Conservation (phyloP, 83 land plant species). For the Picea mariana region DNA sequence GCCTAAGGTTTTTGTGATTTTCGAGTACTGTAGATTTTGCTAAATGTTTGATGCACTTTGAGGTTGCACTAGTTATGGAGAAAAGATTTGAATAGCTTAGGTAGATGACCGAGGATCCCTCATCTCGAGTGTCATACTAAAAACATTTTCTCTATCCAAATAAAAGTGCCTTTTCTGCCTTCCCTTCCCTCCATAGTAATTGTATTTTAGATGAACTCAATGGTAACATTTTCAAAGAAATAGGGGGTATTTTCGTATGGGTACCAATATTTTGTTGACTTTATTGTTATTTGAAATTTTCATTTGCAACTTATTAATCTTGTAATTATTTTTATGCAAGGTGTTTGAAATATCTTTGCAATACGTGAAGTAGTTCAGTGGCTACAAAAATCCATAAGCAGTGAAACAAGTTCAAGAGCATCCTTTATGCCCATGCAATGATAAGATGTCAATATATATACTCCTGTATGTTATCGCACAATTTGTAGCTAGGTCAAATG, state of each 20-base stretch:
- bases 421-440: constrained; percentile 27
- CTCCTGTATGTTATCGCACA: too few relatives aligned
- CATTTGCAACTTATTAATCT: neutral
- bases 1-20: too few relatives aligned
- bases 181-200: neutral
- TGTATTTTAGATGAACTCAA: neutral
- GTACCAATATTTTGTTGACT: neutral
- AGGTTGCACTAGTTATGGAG: constrained; percentile 81
- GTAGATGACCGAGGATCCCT: constrained; percentile 72
- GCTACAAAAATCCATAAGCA: constrained; percentile 89
- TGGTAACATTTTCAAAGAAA: neutral
- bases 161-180: neutral
- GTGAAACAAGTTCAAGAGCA: constrained; percentile 98
- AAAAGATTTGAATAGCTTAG: constrained; percentile 76
- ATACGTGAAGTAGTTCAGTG: constrained; percentile 92
- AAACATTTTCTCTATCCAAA: constrained; percentile 1
- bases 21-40: constrained; percentile 13
- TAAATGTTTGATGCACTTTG: constrained; percentile 79
- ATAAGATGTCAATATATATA: too few relatives aligned
- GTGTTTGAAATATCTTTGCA: constrained; percentile 94
- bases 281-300: neutral
- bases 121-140: constrained; percentile 83
- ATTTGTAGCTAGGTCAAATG: too few relatives aligned
- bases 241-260: neutral
- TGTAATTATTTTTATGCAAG: constrained; percentile 35